These are phyloP conservation scores for Coemansia sp. DNA, from an alignment of 192 early-diverging fungal species.

Conservation along the genomic window DNA sequence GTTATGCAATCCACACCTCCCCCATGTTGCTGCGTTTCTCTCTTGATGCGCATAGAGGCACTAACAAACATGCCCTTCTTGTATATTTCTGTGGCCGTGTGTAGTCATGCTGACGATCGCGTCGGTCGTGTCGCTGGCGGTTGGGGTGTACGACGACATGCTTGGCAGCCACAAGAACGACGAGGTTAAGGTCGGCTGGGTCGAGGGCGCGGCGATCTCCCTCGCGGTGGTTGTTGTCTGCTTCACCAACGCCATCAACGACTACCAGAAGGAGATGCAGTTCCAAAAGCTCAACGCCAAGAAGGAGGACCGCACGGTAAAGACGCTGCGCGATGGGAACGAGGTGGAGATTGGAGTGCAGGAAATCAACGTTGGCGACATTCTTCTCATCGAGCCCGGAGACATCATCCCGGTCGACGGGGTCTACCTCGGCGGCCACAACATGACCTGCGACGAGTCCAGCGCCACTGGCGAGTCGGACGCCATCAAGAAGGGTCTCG, in stretches of 20 bases:
- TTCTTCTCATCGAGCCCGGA: constrained; percentile 81
- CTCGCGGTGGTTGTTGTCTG: constrained; percentile 85
- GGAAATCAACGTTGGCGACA: constrained; percentile 88
- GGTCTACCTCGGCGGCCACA: constrained; percentile 74
- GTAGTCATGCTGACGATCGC: constrained; percentile 86
- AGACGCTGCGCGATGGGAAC: constrained; percentile 71
- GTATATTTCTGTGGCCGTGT: neutral
- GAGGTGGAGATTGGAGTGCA: constrained; percentile 71
- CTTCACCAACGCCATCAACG: constrained; percentile 85
- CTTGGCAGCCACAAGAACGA: constrained; percentile 60
- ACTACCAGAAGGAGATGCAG: constrained; percentile 86
- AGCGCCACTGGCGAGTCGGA: constrained; percentile 92
- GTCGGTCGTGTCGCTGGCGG: constrained; percentile 73
- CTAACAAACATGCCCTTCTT: constrained; percentile 10
- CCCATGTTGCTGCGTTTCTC: neutral
- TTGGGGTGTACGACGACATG: constrained; percentile 84
- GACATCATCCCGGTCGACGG: constrained; percentile 88
- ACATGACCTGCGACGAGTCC: constrained; percentile 86
- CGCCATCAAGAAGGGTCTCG: constrained; percentile 73
- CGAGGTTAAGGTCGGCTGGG: constrained; percentile 77
- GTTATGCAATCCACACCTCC: neutral
- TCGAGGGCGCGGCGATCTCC: constrained; percentile 81
- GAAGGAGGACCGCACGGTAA: constrained; percentile 80
- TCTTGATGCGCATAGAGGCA: neutral
- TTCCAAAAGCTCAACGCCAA: constrained; percentile 85